Percentiles rank a stretch among this genome's conserved stretches.
These are phyloP conservation scores for Colletotrichum sojae DNA, from an alignment of 2,329 filamentous ascomycete species.

Conservation along the genomic window DNA sequence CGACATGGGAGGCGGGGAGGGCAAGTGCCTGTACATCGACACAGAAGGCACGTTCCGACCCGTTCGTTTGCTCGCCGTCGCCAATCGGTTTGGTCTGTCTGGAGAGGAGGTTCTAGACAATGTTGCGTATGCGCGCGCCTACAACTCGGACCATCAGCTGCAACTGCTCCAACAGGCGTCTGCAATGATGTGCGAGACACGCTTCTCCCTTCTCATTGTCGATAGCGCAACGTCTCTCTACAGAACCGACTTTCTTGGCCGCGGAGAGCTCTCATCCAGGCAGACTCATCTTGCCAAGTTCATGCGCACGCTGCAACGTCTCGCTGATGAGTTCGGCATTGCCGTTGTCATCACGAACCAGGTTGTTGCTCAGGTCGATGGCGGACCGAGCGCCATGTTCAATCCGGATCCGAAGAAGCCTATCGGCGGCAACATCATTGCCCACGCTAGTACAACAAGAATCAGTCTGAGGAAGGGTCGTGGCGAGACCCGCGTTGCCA, in stretches of 20 bases:
- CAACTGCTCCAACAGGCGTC: conserved; percentile 95
- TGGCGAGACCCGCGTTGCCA: conserved; percentile 95
- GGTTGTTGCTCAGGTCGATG: conserved; percentile 97
- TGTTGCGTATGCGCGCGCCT: conserved; percentile 96
- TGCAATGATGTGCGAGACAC: conserved; percentile 99
- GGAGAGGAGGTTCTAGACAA: conserved; percentile 99
- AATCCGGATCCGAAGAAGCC: conserved; percentile 99
- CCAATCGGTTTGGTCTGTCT: conserved; percentile 92
- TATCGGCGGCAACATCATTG: conserved; percentile 98
- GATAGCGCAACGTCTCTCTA: conserved; percentile 97
- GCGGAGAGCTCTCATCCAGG: conserved; percentile 93
- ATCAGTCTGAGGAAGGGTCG: conserved; percentile 96
- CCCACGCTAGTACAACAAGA: conserved; percentile 94
- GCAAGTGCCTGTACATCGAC: conserved; percentile 98
- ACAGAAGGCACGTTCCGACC: conserved; percentile 98
- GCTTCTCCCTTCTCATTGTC: conserved; percentile 95
- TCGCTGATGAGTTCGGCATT: conserved; percentile 90
- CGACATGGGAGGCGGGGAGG: conserved; percentile 98
- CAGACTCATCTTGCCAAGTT: conserved; percentile 93
- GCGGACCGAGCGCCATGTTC: conserved; percentile 97
- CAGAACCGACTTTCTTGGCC: conserved; percentile 95
- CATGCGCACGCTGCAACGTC: conserved; percentile 84
- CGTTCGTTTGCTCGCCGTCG: conserved; percentile 90
- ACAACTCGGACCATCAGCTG: conserved; percentile 98
- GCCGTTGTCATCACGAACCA: conserved; percentile 99